These are phyloP conservation scores for Boletellus deceptivus DNA, from an alignment of 1,284 basidiomycete genomes.

Conservation along the genomic window DNA sequence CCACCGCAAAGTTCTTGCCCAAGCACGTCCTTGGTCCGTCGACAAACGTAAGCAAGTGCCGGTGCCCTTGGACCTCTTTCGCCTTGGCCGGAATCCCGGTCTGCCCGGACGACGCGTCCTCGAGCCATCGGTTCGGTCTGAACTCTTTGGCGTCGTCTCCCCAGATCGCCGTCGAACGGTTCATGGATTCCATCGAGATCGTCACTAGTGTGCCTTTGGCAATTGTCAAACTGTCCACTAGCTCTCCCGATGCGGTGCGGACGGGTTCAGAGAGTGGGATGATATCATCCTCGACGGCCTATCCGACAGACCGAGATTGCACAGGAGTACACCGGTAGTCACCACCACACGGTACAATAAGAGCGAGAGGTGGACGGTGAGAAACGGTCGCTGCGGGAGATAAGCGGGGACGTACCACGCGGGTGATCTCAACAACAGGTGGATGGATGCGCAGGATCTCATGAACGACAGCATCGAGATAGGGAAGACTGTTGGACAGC, in stretches of 20 bases:
- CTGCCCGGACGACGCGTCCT: background rate
- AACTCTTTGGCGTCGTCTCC: slow-evolving; percentile 37
- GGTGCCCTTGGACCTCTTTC: slow-evolving; percentile 39
- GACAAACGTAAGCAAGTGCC: slow-evolving; percentile 40
- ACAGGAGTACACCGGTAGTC: no score
- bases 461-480: background rate
- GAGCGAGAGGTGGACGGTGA: no score
- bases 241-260: background rate
- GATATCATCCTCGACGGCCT: background rate
- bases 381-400: background rate
- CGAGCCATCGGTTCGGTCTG: slow-evolving; percentile 38
- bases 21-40: slow-evolving; percentile 43
- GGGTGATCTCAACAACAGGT: background rate
- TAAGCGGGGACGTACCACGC: background rate
- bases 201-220: background rate
- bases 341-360: no score
- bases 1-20: slow-evolving; percentile 40
- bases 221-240: background rate
- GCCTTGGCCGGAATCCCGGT: slow-evolving; percentile 20
- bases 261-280: background rate
- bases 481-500: background rate
- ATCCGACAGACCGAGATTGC: no score
- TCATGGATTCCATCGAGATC: background rate
- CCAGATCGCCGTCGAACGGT: slow-evolving; percentile 36
- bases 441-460: background rate